A percentile compares a stretch with the other conserved stretches of the same genome.
phyloP scores from a whole-genome alignment of 768 basidiomycete species.

The Lentinula detonsa region DNA sequence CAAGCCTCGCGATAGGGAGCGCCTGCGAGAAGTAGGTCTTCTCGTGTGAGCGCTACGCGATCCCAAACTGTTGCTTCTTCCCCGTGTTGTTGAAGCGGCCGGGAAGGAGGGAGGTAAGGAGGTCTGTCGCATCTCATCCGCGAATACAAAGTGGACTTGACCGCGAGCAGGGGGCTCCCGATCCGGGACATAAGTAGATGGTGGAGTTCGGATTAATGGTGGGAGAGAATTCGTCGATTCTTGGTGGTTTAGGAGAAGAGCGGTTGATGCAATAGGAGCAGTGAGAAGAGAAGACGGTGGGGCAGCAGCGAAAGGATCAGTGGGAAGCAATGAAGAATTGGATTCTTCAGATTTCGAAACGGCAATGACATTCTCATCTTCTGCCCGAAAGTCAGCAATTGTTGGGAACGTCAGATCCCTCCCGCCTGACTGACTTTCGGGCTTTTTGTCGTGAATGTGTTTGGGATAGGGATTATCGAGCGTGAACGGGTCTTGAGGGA shows the following conservation, averaged over 20 bases:
- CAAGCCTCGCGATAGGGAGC: not conserved
- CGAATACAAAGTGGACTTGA: not conserved
- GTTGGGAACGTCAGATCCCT: not conserved
- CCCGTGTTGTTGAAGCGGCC: not conserved
- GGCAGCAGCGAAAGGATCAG: not conserved
- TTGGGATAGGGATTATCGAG: not conserved
- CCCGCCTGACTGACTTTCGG: not conserved
- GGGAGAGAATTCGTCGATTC: not conserved
- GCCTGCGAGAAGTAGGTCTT: not conserved
- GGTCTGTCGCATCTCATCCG: not conserved
- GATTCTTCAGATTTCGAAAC: too few relatives aligned
- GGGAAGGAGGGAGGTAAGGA: not conserved
- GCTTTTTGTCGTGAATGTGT: not conserved
- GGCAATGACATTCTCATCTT: not conserved
- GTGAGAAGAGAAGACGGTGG: not conserved
- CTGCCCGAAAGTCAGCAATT: not conserved
- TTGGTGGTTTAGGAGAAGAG: not conserved
- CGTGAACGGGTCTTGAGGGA: constrained; percentile 1
- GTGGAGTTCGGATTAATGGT: not conserved
- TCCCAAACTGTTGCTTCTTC: not conserved
- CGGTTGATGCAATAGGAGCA: not conserved
- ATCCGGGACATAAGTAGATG: not conserved
- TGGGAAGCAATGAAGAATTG: not conserved
- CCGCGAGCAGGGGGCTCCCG: not conserved
- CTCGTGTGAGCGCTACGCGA: not conserved